phyloP scores from a whole-genome alignment of 2,329 filamentous ascomycete species.

The Lasiodiplodia citricola region DNA sequence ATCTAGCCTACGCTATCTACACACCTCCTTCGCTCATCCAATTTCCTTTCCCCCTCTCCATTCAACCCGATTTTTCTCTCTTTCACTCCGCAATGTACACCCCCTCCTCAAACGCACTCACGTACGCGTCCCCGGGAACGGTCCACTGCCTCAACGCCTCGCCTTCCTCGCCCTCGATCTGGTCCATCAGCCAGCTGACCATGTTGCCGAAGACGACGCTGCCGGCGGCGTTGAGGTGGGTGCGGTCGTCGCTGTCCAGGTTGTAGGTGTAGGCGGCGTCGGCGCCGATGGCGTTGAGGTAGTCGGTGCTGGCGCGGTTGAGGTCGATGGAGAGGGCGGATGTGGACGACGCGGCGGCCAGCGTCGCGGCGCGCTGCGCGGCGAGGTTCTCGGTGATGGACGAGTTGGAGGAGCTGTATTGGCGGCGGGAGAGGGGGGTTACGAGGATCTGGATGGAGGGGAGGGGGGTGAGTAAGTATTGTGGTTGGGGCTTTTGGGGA shows the following conservation, averaged over 20 bases:
- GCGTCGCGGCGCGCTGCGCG: conserved; percentile 20
- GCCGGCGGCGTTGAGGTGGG: conserved; percentile 21
- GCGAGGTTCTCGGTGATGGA: conserved; percentile 13
- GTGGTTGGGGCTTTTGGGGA: background rate
- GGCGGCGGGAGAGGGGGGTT: conserved; percentile 22
- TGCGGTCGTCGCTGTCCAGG: conserved; percentile 10
- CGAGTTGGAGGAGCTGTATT: background rate
- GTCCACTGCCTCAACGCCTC: conserved; percentile 9
- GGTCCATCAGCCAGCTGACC: conserved; percentile 20
- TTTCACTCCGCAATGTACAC: background rate
- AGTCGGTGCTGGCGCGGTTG: conserved; percentile 15
- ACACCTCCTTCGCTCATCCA: too few relatives aligned
- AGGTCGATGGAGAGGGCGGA: conserved; percentile 13
- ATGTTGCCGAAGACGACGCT: conserved; percentile 24
- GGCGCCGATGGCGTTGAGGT: conserved; percentile 23
- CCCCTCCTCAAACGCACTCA: conserved; percentile 4
- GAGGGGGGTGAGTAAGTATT: background rate
- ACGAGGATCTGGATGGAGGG: conserved; percentile 21
- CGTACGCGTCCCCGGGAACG: background rate
- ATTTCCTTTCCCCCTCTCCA: too few relatives aligned
- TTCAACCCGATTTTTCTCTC: background rate
- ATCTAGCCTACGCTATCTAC: too few relatives aligned
- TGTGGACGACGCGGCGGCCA: background rate
- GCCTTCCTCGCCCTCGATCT: background rate
- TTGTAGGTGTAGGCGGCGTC: conserved; percentile 18